These are phyloP conservation scores for Murraya koenigii DNA, from an alignment of 345 rosid genomes.

Conservation along the genomic window DNA sequence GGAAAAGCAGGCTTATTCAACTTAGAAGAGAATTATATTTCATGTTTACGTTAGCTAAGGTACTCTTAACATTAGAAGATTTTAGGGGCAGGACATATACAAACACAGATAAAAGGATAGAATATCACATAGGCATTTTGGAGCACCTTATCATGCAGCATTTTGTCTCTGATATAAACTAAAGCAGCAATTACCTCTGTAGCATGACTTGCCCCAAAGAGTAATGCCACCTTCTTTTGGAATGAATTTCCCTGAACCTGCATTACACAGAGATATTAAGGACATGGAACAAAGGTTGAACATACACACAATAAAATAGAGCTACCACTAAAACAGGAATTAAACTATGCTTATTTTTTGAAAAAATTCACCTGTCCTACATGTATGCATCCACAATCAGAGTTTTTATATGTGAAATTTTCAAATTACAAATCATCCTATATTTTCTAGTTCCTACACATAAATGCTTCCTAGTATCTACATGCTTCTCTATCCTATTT, in stretches of 20 bases:
- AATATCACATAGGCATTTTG: not conserved
- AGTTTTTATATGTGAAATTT: not conserved
- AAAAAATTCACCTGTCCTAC: not conserved
- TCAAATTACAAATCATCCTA: not conserved
- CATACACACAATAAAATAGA: not conserved
- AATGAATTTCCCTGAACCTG: conserved; percentile 97
- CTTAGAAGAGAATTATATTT: not conserved
- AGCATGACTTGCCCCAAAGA: conserved; percentile 74
- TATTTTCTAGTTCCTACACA: not conserved
- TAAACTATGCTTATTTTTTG: conserved; percentile 4
- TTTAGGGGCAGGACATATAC: not conserved
- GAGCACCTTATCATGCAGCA: not conserved
- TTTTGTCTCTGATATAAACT: not conserved
- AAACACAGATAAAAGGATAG: not conserved
- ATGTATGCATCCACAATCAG: not conserved
- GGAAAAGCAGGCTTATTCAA: not conserved
- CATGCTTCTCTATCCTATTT: not conserved
- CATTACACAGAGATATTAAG: conserved; percentile 14
- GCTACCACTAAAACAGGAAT: conserved; percentile 2
- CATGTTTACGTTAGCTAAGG: too few species aligned
- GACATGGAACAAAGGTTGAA: not conserved
- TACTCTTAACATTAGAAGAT: not conserved
- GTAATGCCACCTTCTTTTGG: conserved; percentile 86
- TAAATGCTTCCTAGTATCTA: not conserved
- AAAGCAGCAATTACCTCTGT: conserved; percentile 62